Evolutionary conservation across 805 yeast genomes (phyloP), one percentile per base, ranked within the genome.

Genomic region (Tetrapisispora phaffii): DNA sequence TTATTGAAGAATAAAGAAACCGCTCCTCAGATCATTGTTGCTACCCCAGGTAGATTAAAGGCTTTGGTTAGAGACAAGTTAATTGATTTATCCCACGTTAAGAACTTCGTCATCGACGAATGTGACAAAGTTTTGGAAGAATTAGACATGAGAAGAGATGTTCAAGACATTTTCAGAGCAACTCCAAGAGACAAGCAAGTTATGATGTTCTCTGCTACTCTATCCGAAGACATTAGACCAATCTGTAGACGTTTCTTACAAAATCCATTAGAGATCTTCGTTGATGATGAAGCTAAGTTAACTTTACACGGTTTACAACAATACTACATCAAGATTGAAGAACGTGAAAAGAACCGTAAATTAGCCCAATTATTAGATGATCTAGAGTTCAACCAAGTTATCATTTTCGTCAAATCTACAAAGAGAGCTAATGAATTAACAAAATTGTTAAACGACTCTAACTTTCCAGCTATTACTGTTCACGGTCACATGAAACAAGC

Each of bases 181-280:
- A 90, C 98, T 43, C 98, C 98, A 54, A 95, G 85, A 70, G 96
- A 90, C 67, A 90, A 90, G 71, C 98, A 90, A 74, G 97, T 93
- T 46, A 89, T 93, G 97, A 90, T 90, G 96, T 90, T 90, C 70
- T 85, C 96, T 49, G 98, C 98, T 54, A 90, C 98, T 46, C 76
- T 90, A 58, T 80, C 95, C 40, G 85, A 79, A 64, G 97, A 90
- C 64, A 87, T 90, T 61, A 85, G 96, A 69, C 96, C 96, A 50
- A 80, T 93, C 48, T 90, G 97, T 75, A 90, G 89, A 75, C 88
- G 90, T 73, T 90, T 93, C 73, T 85, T 93, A 89, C 96, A 90
- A 72, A 88, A 85, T 59, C 97, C 98, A 54, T 77, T 93, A 67
- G 98, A 90, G 73, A 87, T 90, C 56, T 90, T 84, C 63, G 97